Percentiles rank a stretch among this genome's conserved stretches.
These are phyloP conservation scores for Hygrocybe coccinea DNA, from an alignment of 768 basidiomycete genomes.

Conservation along the genomic window DNA sequence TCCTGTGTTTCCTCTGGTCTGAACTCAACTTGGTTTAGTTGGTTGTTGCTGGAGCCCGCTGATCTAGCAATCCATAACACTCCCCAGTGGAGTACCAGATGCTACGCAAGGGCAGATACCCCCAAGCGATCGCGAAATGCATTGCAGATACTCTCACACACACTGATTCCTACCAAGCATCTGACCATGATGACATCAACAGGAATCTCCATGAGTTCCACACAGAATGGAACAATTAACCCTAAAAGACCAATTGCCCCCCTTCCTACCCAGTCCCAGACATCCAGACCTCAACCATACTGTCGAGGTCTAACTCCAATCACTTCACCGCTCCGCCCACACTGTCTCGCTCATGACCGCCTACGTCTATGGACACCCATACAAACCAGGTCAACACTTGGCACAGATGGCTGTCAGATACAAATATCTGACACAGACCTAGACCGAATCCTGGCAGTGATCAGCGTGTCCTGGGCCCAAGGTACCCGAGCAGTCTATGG, in stretches of 20 bases:
- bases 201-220: background rate
- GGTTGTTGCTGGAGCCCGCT: too few species aligned
- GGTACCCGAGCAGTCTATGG: conserved; percentile 35
- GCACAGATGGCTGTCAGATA: background rate
- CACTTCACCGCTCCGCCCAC: conserved; percentile 20
- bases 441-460: conserved; percentile 20
- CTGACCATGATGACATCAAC: background rate
- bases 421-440: conserved; percentile 19
- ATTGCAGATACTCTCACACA: conserved; percentile 1
- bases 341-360: conserved; percentile 23
- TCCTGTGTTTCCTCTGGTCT: too few species aligned
- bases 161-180: background rate
- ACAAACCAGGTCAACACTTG: background rate
- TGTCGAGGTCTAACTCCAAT: conserved; percentile 11
- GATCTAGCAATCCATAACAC: too few species aligned
- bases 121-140: background rate
- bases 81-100: too few species aligned
- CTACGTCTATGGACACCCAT: conserved; percentile 25
- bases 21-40: too few species aligned
- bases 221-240: background rate
- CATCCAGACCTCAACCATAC: conserved; percentile 7
- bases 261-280: conserved; percentile 3
- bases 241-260: background rate
- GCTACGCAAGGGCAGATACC: background rate
- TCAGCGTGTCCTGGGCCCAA: conserved; percentile 25